Base-by-base conservation (phyloP, 495 filamentous ascomycete species). In the Talaromyces ruber region DNA sequence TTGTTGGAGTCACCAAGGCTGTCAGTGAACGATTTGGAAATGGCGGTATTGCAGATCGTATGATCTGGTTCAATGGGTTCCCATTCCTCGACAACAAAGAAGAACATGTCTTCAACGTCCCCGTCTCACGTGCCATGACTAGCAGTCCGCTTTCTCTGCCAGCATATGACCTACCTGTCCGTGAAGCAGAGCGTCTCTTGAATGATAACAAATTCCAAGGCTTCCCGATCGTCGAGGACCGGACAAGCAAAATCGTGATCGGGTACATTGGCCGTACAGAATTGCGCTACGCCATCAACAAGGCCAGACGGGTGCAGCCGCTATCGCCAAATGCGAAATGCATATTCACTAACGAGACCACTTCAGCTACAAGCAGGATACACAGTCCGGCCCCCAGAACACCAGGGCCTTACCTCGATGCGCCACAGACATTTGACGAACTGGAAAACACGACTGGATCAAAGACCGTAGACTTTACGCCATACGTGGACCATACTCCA, bases 31-130 rank as follows among this genome's bases (percentile, higher is more conserved):
- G 92, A 18, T 96, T 96, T 69, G 90, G 92, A 25, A 96, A 95
- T 68, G 94, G 95, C 4, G 94, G 94, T 30, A 98, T 98, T 61
- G 94, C 94, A 12, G 94, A 98, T 72, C 88, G 94, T 63, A 96
- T 97, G 91, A 98, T 98, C 64, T 98, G 92, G 93, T 96, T 97
- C 79, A 98, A 90, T 68, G 94, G 94, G 18, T 97, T 98, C 69
- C 94, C 94, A 0, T 98, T 96, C 79, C 82, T 98, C 4, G 94
- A 98, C 74, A 96, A 91, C 74, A 98, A 98, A 71, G 95, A 98
- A 75, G 95, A 98, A 58, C 94, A 98, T 72, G 91, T 91, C 55
- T 97, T 98, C 72, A 93, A 93, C 37, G 94, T 98, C 3, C 91
- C 94, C 0, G 93, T 98, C 29, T 96, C 92, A 4, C 85, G 90